Base-by-base conservation (phyloP, 1,284 basidiomycete genomes). In the Cutaneotrichosporon sp. region DNA sequence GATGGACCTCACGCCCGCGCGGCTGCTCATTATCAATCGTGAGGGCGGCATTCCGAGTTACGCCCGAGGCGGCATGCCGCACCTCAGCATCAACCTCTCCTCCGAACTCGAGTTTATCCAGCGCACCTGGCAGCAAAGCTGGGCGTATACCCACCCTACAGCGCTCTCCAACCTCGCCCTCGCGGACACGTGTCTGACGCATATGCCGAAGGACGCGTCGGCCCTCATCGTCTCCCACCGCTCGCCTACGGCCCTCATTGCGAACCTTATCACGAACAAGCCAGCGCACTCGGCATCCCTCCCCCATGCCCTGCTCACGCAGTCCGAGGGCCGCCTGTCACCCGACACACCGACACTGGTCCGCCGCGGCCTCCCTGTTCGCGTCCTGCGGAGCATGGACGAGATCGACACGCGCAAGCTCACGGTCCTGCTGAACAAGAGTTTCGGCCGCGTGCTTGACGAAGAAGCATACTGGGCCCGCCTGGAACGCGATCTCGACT, bases 11-110 rank as follows among this genome's bases (percentile, higher is more conserved):
- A 90, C 88, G 5, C 92, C 96, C 2, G 77, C 96, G 54, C 87
- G 96, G 20, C 82, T 99, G 57, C 93, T 99, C 86, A 87, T 98
- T 70, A 97, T 99, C 75, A 97, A 93, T 72, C 84, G 88, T 19
- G 90, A 97, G 76, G 96, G 96, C 19, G 96, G 96, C 27, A 87
- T 98, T 3, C 96, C 96, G 11, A 97, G 93, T 0, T 98, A 97
- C 68, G 96, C 96, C 32, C 88, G 96, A 20, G 83, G 82, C 16
- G 96, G 96, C 39, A 82, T 90, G 62, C 96, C 96, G 16, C 96
- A 99, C 77, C 83, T 99, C 32, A 84, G 94, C 57, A 87, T 99
- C 80, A 99, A 99, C 71, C 81, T 98, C 29, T 81, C 84, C 0
- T 90, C 90, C 16, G 96, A 99, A 72, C 88, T 83, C 68, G 76